Evolutionary conservation across 148 eudicot genomes (phyloP).

Genomic region (Persicaria tinctoria): DNA sequence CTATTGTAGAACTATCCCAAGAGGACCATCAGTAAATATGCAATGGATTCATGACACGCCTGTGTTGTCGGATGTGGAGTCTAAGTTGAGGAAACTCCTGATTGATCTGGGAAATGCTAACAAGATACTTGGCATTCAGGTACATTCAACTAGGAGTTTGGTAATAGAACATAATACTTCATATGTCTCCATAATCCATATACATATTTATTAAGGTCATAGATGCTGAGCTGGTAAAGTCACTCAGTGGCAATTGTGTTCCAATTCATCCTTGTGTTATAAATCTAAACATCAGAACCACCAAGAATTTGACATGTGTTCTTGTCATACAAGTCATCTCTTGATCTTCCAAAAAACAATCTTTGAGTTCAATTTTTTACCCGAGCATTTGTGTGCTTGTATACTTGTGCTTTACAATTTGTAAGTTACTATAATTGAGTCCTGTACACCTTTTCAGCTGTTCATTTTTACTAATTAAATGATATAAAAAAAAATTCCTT

Average conservation of each 20-base stretch:
- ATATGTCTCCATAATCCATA: neutral
- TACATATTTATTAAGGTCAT: neutral
- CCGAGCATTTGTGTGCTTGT: neutral
- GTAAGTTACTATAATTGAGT: neutral
- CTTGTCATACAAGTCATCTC: neutral
- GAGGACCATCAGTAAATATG: conserved; percentile 52
- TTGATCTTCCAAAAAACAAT: neutral
- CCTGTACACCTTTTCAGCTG: neutral
- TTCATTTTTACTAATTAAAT: neutral
- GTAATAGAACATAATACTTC: neutral
- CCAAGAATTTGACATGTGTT: neutral
- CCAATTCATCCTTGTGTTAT: neutral
- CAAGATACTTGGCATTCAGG: conserved; percentile 97
- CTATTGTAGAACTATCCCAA: conserved; percentile 56
- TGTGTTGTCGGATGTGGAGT: conserved; percentile 74
- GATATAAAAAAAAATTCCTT: neutral
- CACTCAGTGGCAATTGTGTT: neutral
- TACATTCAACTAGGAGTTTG: conserved; percentile 12
- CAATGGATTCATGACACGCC: conserved; percentile 78
- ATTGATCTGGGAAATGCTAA: conserved; percentile 69
- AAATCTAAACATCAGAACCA: neutral
- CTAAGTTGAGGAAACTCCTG: conserved; percentile 67
- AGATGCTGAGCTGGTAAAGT: neutral
- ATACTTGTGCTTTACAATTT: neutral
- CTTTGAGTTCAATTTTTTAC: neutral